Percentiles rank a stretch among this genome's conserved stretches.
Conservation (phyloP, 164 flowering plant genomes). For the Houttuynia cordata region DNA sequence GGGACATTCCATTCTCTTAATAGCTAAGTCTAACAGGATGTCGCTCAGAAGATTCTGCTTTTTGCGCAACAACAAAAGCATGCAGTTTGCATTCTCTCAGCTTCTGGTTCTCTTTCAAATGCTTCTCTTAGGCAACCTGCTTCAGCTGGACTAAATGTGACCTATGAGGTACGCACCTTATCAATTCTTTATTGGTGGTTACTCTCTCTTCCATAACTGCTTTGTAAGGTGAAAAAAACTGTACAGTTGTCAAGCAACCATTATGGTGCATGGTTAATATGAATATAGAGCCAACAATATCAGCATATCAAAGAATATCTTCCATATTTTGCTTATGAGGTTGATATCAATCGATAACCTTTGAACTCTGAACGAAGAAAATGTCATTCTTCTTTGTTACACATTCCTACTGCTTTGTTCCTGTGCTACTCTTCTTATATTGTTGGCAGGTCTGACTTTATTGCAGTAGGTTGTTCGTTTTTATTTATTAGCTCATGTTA, state of each 20-base stretch:
- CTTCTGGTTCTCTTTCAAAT: constrained; percentile 74
- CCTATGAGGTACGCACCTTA: constrained; percentile 50
- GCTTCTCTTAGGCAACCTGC: constrained; percentile 84
- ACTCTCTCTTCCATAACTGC: not conserved
- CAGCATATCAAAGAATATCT: too few species aligned
- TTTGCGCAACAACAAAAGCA: constrained; percentile 70
- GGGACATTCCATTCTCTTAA: not conserved
- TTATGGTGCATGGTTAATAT: not conserved
- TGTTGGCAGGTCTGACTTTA: too few species aligned
- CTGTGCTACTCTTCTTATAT: too few species aligned
- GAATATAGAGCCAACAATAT: too few species aligned
- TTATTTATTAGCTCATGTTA: too few species aligned
- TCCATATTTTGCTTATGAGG: too few species aligned
- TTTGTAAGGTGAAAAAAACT: not conserved
- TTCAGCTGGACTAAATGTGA: constrained; percentile 59
- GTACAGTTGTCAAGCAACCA: not conserved
- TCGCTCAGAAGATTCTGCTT: constrained; percentile 62
- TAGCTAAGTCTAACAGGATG: constrained; percentile 38
- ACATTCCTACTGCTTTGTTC: too few species aligned
- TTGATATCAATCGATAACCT: too few species aligned
- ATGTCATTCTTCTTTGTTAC: too few species aligned
- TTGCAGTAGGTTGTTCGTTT: too few species aligned
- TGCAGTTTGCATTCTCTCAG: constrained; percentile 80
- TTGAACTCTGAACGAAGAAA: too few species aligned
- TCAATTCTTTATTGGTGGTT: not conserved